Base-by-base conservation (phyloP, 305 asterid genomes). In the Fraxinus sp. region DNA sequence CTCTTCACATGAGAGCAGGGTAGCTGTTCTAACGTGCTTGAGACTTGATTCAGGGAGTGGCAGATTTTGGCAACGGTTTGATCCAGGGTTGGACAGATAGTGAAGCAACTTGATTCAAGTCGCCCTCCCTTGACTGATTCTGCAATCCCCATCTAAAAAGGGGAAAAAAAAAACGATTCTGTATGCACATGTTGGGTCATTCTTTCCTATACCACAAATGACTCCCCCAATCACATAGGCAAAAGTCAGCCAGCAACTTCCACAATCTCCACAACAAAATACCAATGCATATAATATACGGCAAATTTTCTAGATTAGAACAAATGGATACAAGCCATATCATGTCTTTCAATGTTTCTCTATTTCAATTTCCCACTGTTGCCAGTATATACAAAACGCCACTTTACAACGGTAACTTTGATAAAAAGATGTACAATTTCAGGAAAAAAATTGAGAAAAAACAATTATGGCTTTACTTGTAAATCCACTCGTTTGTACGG, bases 401-500 rank as follows among this genome's bases (percentile, higher is more conserved):
- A 77, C 62, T 73, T 64, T 75, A 55, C 46, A 41, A 20, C 37
- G 74, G 59, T 7, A 11, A 71, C 41, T 16, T 8, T 20, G 41
- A 22, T 28, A 28, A 41, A 37, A 36, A 52, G 39, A 80, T 18
- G 0, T 20, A 33, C 5, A n/a, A 11, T 41, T 26, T 68, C 79
- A 26, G 32, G 22, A 22, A 46, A 43, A 24, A 2, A 30, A 36
- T 0, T 5, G 7, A 1, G 74, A 70, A 28, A 46, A 43, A 7
- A 13, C 7, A 52, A 41, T 5, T 43, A 70, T 76, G 83, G n/a
- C 84, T 78, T 92, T 91, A 96, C 91, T 90, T 94, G 92, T 96
- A 96, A 83, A 96, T 96, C 99, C 99, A 96, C 86, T 96, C 98
- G 35, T 92, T 94, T 83, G 99, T 95, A n/a, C 97, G 95, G 11